Conservation (phyloP, 2,329 filamentous ascomycete species). For the Hypoxylon sp. region DNA sequence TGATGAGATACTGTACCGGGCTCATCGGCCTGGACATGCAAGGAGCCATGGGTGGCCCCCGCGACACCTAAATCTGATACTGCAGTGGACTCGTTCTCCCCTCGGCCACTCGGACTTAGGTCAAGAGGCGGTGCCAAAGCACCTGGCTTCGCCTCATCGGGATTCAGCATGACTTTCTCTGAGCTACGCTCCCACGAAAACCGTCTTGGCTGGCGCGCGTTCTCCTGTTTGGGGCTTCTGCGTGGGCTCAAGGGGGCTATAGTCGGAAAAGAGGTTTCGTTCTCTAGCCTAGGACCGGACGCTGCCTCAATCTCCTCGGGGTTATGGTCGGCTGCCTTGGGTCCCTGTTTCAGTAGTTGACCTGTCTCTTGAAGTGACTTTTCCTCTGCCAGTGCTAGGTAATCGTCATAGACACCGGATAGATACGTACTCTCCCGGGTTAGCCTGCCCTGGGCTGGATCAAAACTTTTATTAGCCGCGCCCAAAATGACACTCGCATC, state of each 20-base stretch:
- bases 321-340: constrained; percentile 14
- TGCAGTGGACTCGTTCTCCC: constrained; percentile 4
- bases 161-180: constrained; percentile 45
- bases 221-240: constrained; percentile 35
- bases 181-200: constrained; percentile 62
- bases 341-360: constrained; percentile 49
- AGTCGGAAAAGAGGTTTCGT: constrained; percentile 32
- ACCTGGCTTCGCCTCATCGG: constrained; percentile 35
- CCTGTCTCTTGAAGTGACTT: constrained; percentile 54
- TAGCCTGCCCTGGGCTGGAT: constrained; percentile 37
- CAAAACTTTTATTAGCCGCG: constrained; percentile 27
- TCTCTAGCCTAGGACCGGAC: constrained; percentile 5
- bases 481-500: constrained; percentile 36
- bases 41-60: constrained; percentile 22
- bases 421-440: constrained; percentile 73
- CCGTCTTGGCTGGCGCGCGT: constrained; percentile 44
- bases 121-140: constrained; percentile 21
- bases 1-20: constrained; percentile 53
- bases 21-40: constrained; percentile 41
- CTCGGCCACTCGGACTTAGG: constrained; percentile 8
- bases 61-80: constrained; percentile 11
- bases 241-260: constrained; percentile 46
- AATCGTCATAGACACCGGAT: constrained; percentile 76
- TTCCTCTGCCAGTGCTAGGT: constrained; percentile 70
- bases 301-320: constrained; percentile 5